A percentile compares a stretch with the other conserved stretches of the same genome.
Evolutionary conservation across 148 eudicot species (phyloP).

Genomic region (Amaranthus hypochondriacus): DNA sequence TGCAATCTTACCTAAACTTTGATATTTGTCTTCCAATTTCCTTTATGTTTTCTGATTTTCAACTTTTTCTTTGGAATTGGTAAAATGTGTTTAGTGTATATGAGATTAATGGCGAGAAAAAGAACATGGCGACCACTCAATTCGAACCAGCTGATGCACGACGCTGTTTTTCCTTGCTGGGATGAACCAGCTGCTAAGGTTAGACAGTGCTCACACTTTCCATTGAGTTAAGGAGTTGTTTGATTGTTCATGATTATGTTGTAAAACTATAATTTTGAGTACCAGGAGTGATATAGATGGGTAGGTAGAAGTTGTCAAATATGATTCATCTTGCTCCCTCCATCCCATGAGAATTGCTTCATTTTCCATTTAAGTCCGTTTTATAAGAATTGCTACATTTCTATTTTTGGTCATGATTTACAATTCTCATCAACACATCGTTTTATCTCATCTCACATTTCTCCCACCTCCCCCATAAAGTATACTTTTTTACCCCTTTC

Average conservation of each 20-base stretch:
- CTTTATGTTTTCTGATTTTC: background rate
- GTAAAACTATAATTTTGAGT: background rate
- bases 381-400: no score
- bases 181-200: slow-evolving; percentile 99
- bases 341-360: no score
- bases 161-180: slow-evolving; percentile 97
- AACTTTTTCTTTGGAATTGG: background rate
- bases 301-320: slow-evolving; percentile 1
- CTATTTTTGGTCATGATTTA: no score
- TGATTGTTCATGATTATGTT: background rate
- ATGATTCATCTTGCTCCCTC: background rate
- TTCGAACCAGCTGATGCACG: slow-evolving; percentile 98
- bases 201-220: background rate
- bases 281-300: background rate
- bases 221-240: background rate
- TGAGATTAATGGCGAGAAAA: slow-evolving; percentile 79
- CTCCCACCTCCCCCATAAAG: no score
- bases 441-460: no score
- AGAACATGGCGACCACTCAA: slow-evolving; percentile 94
- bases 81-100: slow-evolving; percentile 43
- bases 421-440: no score
- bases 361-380: no score
- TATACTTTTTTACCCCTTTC: no score
- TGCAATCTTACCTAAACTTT: background rate
- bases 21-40: background rate